Conservation (phyloP, 2,329 filamentous ascomycete genomes). For the Lasiodiplodia gonubiensis region DNA sequence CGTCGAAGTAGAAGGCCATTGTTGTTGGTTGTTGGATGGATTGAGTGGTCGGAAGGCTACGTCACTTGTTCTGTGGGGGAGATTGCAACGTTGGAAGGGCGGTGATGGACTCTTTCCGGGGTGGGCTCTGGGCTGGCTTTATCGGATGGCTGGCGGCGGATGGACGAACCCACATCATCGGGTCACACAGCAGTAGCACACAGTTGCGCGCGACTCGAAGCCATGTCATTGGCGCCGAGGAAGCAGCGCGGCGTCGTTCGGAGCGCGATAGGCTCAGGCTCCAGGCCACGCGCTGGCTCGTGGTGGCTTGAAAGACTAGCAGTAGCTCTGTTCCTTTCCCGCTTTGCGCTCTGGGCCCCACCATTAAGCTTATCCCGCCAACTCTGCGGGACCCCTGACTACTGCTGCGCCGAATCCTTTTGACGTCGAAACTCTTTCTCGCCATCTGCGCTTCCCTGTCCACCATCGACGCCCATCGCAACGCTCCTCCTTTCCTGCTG, state of each 20-base stretch:
- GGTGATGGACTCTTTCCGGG: neutral
- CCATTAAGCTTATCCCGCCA: conserved; percentile 5
- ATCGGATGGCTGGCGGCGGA: neutral
- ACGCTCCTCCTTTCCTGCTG: neutral
- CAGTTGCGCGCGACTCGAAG: neutral
- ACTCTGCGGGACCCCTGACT: neutral
- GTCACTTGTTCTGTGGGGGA: neutral
- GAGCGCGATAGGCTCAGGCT: neutral
- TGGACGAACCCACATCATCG: neutral
- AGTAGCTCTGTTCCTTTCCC: neutral
- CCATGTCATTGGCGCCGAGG: neutral
- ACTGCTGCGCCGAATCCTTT: neutral
- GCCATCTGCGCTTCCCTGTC: neutral
- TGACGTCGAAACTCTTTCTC: conserved; percentile 2
- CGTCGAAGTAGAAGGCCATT: conserved; percentile 28
- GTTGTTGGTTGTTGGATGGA: neutral
- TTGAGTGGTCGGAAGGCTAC: no score
- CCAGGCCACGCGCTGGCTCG: conserved; percentile 23
- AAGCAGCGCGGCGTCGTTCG: conserved; percentile 7
- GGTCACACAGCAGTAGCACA: neutral
- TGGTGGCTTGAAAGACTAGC: conserved; percentile 14
- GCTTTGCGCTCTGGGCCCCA: neutral
- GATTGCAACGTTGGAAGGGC: neutral
- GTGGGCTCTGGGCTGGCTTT: neutral
- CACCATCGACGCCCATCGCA: neutral